These are phyloP conservation scores for Wickerhamia fluorescens DNA, from an alignment of 805 yeast species.

Conservation along the genomic window DNA sequence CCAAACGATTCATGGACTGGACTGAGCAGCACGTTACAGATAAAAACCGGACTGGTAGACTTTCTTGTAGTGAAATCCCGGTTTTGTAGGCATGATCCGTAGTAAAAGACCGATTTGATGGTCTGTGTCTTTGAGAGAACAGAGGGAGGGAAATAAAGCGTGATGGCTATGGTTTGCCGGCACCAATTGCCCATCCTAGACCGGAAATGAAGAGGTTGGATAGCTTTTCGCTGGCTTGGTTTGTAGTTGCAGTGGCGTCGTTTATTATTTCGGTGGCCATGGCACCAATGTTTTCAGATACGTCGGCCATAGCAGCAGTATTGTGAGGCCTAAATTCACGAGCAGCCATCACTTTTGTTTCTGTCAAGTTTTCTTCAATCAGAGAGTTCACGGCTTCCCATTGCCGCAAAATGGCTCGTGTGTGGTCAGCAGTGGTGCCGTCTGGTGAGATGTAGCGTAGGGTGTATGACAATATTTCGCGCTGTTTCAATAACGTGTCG, in stretches of 20 bases:
- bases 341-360: conserved; percentile 4
- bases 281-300: conserved; percentile 13
- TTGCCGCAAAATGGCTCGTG: conserved; percentile 49
- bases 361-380: conserved; percentile 15
- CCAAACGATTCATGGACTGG: too few relatives aligned
- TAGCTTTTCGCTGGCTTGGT: conserved; percentile 39
- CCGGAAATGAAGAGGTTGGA: conserved; percentile 48
- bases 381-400: conserved; percentile 49
- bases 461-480: conserved; percentile 46
- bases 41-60: too few relatives aligned
- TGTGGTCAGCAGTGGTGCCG: conserved; percentile 31
- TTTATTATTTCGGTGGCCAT: conserved; percentile 21
- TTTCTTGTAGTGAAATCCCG: too few relatives aligned
- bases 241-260: conserved; percentile 25
- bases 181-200: conserved; percentile 61
- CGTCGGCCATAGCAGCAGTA: too few relatives aligned
- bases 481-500: conserved; percentile 39
- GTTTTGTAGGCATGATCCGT: too few relatives aligned
- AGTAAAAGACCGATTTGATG: too few relatives aligned
- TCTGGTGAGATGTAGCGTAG: conserved; percentile 27
- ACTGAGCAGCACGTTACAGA: too few relatives aligned
- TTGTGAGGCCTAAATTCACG: too few relatives aligned
- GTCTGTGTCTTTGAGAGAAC: too few relatives aligned
- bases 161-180: conserved; percentile 15
- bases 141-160: too few relatives aligned